Percentiles rank a stretch among this genome's conserved stretches.
phyloP scores from a whole-genome alignment of 2,329 filamentous ascomycete species.

The Trichoderma harzianum region DNA sequence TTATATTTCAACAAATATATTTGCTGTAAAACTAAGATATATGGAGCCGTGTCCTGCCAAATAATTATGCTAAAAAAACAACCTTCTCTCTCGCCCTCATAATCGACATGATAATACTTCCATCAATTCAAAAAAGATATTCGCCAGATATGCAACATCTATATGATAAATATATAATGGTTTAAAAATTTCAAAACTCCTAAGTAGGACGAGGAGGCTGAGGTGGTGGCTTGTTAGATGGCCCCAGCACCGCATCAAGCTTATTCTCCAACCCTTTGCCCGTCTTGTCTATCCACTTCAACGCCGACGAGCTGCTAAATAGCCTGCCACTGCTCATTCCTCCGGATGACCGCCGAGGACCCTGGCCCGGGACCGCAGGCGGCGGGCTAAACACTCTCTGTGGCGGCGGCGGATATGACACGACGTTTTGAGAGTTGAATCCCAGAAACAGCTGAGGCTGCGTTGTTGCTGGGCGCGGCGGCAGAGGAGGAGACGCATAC shows the following conservation, averaged over 20 bases:
- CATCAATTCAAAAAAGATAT: not conserved
- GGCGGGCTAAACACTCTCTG: slow-evolving; percentile 33
- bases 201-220: slow-evolving; percentile 11
- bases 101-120: not conserved
- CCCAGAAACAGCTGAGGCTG: slow-evolving; percentile 22
- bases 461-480: slow-evolving; percentile 27
- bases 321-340: slow-evolving; percentile 24
- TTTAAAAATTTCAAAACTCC: too few relatives aligned
- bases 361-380: slow-evolving; percentile 15
- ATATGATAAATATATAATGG: not conserved
- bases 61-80: not conserved
- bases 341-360: slow-evolving; percentile 22
- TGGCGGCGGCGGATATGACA: slow-evolving; percentile 32
- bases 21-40: not conserved
- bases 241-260: slow-evolving; percentile 29
- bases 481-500: slow-evolving; percentile 26
- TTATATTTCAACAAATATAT: not conserved
- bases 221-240: slow-evolving; percentile 11
- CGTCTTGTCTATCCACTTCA: slow-evolving; percentile 37
- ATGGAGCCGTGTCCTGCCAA: not conserved
- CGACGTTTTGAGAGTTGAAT: slow-evolving; percentile 24
- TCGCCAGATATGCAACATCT: not conserved
- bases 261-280: slow-evolving; percentile 34
- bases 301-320: slow-evolving; percentile 34
- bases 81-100: not conserved